Percentiles rank a stretch among this genome's conserved stretches.
phyloP scores from a whole-genome alignment of 1,139 yeast species.

The Pichia sp. region DNA sequence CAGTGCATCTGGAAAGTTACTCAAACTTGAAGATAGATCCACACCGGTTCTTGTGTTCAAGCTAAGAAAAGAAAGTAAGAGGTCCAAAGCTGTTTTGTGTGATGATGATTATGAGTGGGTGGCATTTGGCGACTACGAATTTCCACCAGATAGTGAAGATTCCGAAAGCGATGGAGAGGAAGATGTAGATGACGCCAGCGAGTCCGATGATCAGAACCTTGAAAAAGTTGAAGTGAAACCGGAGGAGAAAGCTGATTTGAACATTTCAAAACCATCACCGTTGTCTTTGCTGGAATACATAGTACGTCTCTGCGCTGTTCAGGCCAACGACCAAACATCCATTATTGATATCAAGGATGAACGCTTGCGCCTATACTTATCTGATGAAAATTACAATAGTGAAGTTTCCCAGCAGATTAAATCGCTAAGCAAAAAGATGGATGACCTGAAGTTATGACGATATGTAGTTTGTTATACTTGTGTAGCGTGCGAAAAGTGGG shows the following conservation, averaged over 20 bases:
- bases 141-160: slow-evolving; percentile 11
- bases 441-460: slow-evolving; percentile 7
- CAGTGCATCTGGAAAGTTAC: slow-evolving; percentile 63
- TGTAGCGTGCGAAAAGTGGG: too few relatives aligned
- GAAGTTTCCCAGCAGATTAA: slow-evolving; percentile 5
- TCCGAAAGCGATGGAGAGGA: slow-evolving; percentile 14
- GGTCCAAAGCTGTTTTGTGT: slow-evolving; percentile 14
- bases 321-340: slow-evolving; percentile 51
- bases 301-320: slow-evolving; percentile 54
- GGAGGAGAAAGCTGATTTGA: not conserved
- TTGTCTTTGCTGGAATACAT: slow-evolving; percentile 61
- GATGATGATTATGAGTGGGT: slow-evolving; percentile 22
- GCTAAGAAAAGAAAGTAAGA: slow-evolving; percentile 30
- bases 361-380: slow-evolving; percentile 52
- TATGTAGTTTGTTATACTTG: too few relatives aligned
- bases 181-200: slow-evolving; percentile 8
- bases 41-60: slow-evolving; percentile 67
- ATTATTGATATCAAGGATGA: slow-evolving; percentile 59
- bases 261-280: slow-evolving; percentile 5
- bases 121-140: slow-evolving; percentile 19
- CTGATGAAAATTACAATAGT: slow-evolving; percentile 41
- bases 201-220: slow-evolving; percentile 4
- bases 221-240: slow-evolving; percentile 1
- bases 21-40: slow-evolving; percentile 56
- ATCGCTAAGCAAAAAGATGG: slow-evolving; percentile 9